phyloP scores from a whole-genome alignment of 169 alveolate genomes.

The Ichthyophthirius multifiliis region DNA sequence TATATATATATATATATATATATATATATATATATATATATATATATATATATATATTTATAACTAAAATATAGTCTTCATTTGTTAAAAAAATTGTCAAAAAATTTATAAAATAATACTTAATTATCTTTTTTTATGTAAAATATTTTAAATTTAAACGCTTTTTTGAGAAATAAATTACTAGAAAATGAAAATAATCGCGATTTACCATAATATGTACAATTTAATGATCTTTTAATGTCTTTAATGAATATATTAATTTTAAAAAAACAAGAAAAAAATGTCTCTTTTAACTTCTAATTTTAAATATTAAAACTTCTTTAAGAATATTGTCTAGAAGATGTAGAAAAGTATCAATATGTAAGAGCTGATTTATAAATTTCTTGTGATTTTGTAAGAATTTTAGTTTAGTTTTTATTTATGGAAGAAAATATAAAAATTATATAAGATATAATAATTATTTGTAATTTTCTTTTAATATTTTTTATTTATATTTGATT shows the following conservation, averaged over 20 bases:
- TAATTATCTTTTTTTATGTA: not conserved
- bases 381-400: not conserved
- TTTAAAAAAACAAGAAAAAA: not conserved
- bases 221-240: not conserved
- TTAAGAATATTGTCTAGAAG: not conserved
- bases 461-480: not conserved
- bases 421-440: not conserved
- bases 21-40: no score
- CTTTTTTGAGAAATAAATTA: not conserved
- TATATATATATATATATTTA: not conserved
- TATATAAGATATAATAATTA: not conserved
- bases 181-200: not conserved
- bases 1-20: not conserved
- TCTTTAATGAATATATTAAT: not conserved
- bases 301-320: not conserved
- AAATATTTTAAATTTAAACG: not conserved
- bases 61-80: not conserved
- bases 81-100: not conserved
- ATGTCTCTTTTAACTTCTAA: not conserved
- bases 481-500: not conserved
- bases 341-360: not conserved
- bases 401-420: not conserved
- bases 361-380: not conserved
- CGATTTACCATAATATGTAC: not conserved
- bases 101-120: not conserved